Conservation (phyloP, 192 early-diverging fungal species). For the Rhizophagus prolifer region DNA sequence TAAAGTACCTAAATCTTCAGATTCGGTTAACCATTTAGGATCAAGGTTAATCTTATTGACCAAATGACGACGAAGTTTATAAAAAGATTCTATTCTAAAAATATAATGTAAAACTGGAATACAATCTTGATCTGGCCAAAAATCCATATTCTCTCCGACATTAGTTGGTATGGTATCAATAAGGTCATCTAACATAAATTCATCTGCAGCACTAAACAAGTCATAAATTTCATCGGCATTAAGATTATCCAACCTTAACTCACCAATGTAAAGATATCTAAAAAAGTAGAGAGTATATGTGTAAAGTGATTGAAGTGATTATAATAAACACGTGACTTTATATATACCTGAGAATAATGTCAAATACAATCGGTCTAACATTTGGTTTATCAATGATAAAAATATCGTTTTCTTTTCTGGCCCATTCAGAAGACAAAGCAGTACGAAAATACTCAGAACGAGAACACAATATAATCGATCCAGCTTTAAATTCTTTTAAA, state of each 20-base stretch:
- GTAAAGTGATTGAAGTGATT: background rate
- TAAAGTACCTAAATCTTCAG: background rate
- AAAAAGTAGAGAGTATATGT: background rate
- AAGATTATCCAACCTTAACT: background rate
- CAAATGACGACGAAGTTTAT: constrained; percentile 7
- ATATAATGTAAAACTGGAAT: constrained; percentile 5
- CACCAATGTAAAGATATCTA: constrained; percentile 17
- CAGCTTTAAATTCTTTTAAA: constrained; percentile 21
- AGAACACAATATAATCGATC: background rate
- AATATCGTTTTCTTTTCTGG: constrained; percentile 17
- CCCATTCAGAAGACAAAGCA: constrained; percentile 15
- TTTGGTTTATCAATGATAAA: constrained; percentile 21
- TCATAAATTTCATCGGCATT: background rate
- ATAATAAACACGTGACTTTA: background rate
- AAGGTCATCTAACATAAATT: constrained; percentile 7
- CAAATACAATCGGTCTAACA: constrained; percentile 3
- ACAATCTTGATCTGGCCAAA: constrained; percentile 13
- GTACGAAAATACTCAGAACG: constrained; percentile 16
- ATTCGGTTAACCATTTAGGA: background rate
- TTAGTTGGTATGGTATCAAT: background rate
- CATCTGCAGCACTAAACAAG: constrained; percentile 2
- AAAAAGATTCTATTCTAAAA: constrained; percentile 1
- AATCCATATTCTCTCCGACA: background rate
- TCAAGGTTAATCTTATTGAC: background rate
- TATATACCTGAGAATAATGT: constrained; percentile 16